Evolutionary conservation across 2,329 filamentous ascomycete genomes (phyloP).

Genomic region (Colletotrichum trifolii): DNA sequence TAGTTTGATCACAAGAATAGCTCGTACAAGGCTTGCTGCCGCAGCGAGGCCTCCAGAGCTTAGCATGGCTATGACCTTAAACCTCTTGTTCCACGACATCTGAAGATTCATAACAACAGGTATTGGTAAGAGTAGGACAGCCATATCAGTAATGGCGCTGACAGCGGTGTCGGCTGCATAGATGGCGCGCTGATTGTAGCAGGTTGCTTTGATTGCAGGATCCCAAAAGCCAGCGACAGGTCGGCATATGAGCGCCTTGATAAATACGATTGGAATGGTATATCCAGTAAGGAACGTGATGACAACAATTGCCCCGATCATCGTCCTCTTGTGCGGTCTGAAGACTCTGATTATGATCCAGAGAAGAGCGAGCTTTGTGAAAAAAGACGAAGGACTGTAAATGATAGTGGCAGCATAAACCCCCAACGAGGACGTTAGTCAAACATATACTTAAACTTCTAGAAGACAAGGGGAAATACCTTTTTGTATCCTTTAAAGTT

Average conservation of each 20-base stretch:
- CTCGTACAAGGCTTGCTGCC: conserved; percentile 44
- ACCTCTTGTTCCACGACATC: conserved; percentile 42
- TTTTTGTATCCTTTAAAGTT: background rate
- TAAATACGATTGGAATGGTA: conserved; percentile 53
- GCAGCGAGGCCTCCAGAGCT: conserved; percentile 46
- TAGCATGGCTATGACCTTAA: conserved; percentile 43
- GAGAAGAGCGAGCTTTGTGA: conserved; percentile 48
- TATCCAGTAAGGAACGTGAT: conserved; percentile 51
- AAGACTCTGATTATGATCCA: conserved; percentile 58
- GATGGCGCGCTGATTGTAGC: conserved; percentile 48
- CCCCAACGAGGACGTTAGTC: background rate
- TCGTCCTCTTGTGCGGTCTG: conserved; percentile 50
- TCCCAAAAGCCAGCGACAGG: conserved; percentile 55
- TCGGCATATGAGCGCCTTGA: conserved; percentile 41
- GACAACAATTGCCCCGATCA: conserved; percentile 51
- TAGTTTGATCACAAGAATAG: conserved; percentile 40
- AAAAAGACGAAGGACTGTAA: background rate
- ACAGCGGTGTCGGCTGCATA: conserved; percentile 45
- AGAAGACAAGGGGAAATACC: background rate
- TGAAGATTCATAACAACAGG: conserved; percentile 47
- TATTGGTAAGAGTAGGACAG: conserved; percentile 44
- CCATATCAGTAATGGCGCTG: conserved; percentile 45
- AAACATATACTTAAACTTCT: too few relatives aligned
- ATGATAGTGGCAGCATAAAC: background rate
- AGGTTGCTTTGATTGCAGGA: conserved; percentile 41